phyloP scores from a whole-genome alignment of 2,329 filamentous ascomycete species.

The Hypomyces rosellus region DNA sequence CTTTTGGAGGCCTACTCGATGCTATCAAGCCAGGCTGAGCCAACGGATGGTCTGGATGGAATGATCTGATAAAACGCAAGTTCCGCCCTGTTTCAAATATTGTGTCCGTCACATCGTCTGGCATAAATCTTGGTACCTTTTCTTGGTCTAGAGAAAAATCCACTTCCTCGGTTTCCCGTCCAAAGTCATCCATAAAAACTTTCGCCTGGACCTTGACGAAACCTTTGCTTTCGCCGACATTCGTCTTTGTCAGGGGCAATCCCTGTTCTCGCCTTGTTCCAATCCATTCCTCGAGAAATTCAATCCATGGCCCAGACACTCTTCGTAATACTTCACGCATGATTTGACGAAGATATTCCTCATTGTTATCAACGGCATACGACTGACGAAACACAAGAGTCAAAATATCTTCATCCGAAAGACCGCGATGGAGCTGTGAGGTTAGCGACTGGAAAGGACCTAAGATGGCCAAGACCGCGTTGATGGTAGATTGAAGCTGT shows the following conservation, averaged over 20 bases:
- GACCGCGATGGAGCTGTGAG: slow-evolving; percentile 35
- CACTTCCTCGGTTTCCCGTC: slow-evolving; percentile 48
- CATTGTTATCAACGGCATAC: slow-evolving; percentile 57
- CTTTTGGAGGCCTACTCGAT: slow-evolving; percentile 45
- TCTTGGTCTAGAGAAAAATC: slow-evolving; percentile 58
- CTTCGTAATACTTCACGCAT: slow-evolving; percentile 60
- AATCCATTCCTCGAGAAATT: slow-evolving; percentile 67
- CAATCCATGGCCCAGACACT: slow-evolving; percentile 60
- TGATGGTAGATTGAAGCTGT: slow-evolving; percentile 45
- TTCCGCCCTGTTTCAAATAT: slow-evolving; percentile 79
- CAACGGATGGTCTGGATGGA: slow-evolving; percentile 67
- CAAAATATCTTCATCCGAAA: slow-evolving; percentile 55
- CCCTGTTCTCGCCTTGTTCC: slow-evolving; percentile 57
- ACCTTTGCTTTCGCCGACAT: slow-evolving; percentile 40
- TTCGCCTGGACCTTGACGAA: slow-evolving; percentile 56
- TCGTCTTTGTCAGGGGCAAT: slow-evolving; percentile 44
- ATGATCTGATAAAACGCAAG: slow-evolving; percentile 62
- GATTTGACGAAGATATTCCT: slow-evolving; percentile 54
- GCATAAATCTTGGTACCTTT: slow-evolving; percentile 66
- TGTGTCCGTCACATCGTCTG: slow-evolving; percentile 58
- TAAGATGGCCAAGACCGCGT: slow-evolving; percentile 42
- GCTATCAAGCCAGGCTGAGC: slow-evolving; percentile 44
- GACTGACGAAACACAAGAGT: slow-evolving; percentile 56
- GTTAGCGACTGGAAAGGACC: slow-evolving; percentile 46
- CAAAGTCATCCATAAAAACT: slow-evolving; percentile 52